Evolutionary conservation across 106 monocot genomes (phyloP).

Genomic region (Iris macrosiphon): DNA sequence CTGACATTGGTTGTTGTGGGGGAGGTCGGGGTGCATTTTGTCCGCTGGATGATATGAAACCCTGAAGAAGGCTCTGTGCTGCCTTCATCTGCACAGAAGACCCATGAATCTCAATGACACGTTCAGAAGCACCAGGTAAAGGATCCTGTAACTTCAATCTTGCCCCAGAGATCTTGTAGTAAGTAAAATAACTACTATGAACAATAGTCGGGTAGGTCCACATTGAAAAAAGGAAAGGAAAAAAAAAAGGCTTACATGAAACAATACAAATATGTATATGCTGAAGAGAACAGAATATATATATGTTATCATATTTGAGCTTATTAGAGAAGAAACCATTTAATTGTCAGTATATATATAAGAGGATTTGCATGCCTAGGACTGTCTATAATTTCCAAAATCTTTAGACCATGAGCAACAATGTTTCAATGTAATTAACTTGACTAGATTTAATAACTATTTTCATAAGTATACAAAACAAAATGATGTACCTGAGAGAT

Average conservation of each 20-base stretch:
- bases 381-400: no score
- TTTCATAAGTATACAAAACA: neutral
- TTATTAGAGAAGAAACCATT: no score
- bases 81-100: constrained; percentile 43
- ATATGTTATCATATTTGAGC: no score
- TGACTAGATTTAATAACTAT: neutral
- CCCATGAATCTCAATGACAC: constrained; percentile 35
- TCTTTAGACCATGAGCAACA: no score
- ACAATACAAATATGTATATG: no score
- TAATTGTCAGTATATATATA: no score
- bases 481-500: constrained; percentile 31
- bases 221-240: no score
- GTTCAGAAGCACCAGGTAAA: constrained; percentile 25
- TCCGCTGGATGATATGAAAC: constrained; percentile 20
- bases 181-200: neutral
- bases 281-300: no score
- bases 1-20: neutral
- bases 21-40: neutral
- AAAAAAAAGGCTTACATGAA: no score
- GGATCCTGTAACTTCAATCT: constrained; percentile 31
- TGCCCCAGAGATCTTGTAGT: constrained; percentile 34
- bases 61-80: constrained; percentile 36
- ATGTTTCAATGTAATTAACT: neutral
- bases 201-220: no score
- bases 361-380: no score